These are phyloP conservation scores for Amanita brunnescens DNA, from an alignment of 768 basidiomycete species.

Conservation along the genomic window DNA sequence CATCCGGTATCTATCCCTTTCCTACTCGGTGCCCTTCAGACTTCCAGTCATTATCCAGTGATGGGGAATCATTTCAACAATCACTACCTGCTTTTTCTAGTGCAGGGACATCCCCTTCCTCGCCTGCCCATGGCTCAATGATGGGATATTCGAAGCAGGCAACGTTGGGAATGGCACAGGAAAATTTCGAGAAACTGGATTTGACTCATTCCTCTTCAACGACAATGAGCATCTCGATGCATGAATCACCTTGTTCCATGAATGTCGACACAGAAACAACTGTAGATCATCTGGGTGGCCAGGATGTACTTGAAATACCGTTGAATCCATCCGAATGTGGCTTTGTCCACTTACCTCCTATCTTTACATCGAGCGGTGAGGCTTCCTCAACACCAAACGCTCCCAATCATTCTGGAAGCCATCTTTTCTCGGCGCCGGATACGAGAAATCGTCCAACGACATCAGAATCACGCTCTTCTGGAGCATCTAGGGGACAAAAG, in stretches of 20 bases:
- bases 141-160: background rate
- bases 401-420: background rate
- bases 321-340: constrained; percentile 34
- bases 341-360: constrained; percentile 32
- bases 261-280: background rate
- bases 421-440: background rate
- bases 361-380: constrained; percentile 13
- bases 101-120: background rate
- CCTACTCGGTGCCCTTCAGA: background rate
- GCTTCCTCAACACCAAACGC: background rate
- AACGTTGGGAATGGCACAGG: background rate
- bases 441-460: background rate
- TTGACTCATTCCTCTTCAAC: constrained; percentile 3
- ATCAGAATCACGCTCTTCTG: background rate
- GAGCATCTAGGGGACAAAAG: background rate
- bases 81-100: too few species aligned
- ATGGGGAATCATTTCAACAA: too few species aligned
- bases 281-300: background rate
- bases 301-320: constrained; percentile 13
- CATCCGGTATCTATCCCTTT: background rate
- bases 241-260: constrained; percentile 5
- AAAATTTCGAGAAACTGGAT: background rate
- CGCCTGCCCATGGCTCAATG: background rate
- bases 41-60: background rate
- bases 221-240: constrained; percentile 6